phyloP scores from a whole-genome alignment of 2,329 filamentous ascomycete species.

The Aspergillus calidoustus region DNA sequence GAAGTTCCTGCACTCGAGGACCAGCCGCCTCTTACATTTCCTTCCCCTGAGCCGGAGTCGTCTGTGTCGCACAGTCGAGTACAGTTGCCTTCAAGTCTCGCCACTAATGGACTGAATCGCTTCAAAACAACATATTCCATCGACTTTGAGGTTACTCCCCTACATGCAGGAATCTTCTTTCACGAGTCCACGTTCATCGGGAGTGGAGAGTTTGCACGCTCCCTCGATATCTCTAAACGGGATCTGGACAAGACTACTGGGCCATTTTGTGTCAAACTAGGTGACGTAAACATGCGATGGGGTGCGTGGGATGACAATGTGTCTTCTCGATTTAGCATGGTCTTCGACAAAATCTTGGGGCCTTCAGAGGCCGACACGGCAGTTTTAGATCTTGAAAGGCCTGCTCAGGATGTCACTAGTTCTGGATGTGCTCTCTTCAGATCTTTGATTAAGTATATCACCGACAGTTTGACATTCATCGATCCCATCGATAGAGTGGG shows the following conservation, averaged over 20 bases:
- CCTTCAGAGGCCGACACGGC: conserved; percentile 21
- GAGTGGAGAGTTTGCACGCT: conserved; percentile 57
- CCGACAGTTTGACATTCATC: conserved; percentile 55
- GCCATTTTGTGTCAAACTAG: conserved; percentile 43
- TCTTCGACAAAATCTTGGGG: conserved; percentile 40
- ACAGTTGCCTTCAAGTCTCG: conserved; percentile 10
- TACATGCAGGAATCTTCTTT: conserved; percentile 59
- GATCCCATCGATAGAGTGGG: conserved; percentile 58
- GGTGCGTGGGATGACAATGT: conserved; percentile 61
- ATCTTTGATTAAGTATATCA: conserved; percentile 55
- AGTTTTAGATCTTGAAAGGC: conserved; percentile 5
- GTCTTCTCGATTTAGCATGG: conserved; percentile 49
- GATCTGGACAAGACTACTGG: conserved; percentile 51
- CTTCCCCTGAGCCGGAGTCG: conserved; percentile 24
- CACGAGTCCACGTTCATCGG: conserved; percentile 62
- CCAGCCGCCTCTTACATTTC: conserved; percentile 44
- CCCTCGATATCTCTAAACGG: conserved; percentile 46
- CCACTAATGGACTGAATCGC: conserved; percentile 51
- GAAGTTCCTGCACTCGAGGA: conserved; percentile 52
- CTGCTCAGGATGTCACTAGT: conserved; percentile 19
- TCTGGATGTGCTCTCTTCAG: conserved; percentile 35
- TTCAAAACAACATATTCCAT: conserved; percentile 56
- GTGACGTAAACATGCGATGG: conserved; percentile 48
- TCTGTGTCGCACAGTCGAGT: conserved; percentile 6
- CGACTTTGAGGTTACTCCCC: conserved; percentile 57